A percentile compares a stretch with the other conserved stretches of the same genome.
phyloP scores from a whole-genome alignment of 2,329 filamentous ascomycete genomes.

The Penicillium glabrum region DNA sequence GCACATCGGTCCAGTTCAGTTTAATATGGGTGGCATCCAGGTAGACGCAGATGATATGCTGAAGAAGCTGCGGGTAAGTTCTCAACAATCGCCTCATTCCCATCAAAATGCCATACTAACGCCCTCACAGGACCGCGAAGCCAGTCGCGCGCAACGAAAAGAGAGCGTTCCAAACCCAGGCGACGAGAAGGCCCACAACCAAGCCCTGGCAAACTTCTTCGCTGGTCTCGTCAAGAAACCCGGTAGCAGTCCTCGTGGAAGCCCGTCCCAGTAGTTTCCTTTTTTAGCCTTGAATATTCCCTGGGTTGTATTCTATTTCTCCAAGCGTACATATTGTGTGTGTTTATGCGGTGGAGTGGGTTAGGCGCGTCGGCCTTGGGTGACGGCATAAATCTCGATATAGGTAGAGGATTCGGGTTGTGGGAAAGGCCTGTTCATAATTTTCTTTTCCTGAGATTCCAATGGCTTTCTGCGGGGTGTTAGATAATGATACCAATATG shows the following conservation, averaged over 20 bases:
- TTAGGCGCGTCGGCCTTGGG: slow-evolving; percentile 3
- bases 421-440: slow-evolving; percentile 13
- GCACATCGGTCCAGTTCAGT: slow-evolving; percentile 91
- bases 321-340: slow-evolving; percentile 23
- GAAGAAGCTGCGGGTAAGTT: slow-evolving; percentile 73
- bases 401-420: slow-evolving; percentile 5
- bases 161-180: slow-evolving; percentile 33
- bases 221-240: slow-evolving; percentile 58
- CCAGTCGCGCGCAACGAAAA: slow-evolving; percentile 39
- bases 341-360: slow-evolving; percentile 5
- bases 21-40: slow-evolving; percentile 97
- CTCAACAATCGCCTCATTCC: slow-evolving; percentile 2
- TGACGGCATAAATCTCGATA: slow-evolving; percentile 7
- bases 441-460: slow-evolving; percentile 16
- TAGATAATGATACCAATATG: slow-evolving; percentile 32
- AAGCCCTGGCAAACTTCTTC: slow-evolving; percentile 62
- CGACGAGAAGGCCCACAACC: slow-evolving; percentile 56
- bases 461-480: slow-evolving; percentile 23
- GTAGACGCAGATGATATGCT: slow-evolving; percentile 94
- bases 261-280: slow-evolving; percentile 29
- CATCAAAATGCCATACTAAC: slow-evolving; percentile 9
- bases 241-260: slow-evolving; percentile 37
- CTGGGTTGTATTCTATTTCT: slow-evolving; percentile 27
- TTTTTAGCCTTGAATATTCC: slow-evolving; percentile 2
- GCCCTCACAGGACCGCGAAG: slow-evolving; percentile 43